These are phyloP conservation scores for Flaveria trinervia DNA, from an alignment of 129 eudicot genomes.

Conservation along the genomic window DNA sequence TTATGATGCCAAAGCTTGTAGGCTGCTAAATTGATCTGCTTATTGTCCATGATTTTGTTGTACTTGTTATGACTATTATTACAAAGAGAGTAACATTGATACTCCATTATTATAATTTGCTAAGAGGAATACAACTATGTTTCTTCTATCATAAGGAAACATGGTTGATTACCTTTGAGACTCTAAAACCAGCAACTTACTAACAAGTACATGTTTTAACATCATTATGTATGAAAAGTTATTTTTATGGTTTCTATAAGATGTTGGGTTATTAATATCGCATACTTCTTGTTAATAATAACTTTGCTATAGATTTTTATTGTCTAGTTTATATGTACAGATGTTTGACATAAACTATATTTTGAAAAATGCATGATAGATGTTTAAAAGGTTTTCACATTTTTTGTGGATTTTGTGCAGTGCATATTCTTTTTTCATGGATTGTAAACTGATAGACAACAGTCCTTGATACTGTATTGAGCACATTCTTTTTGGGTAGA, in stretches of 20 bases:
- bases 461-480: conserved; percentile 56
- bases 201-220: too few species aligned
- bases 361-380: background rate
- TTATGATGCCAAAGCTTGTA: conserved; percentile 17
- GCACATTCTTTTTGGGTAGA: conserved; percentile 48
- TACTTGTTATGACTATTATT: background rate
- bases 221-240: too few species aligned
- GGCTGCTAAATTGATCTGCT: conserved; percentile 26
- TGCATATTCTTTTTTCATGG: conserved; percentile 67
- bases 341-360: background rate
- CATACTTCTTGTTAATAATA: background rate
- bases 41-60: background rate
- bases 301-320: background rate
- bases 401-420: conserved; percentile 48
- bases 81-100: too few species aligned
- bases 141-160: too few species aligned
- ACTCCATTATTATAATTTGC: too few species aligned
- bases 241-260: too few species aligned
- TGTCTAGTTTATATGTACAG: too few species aligned
- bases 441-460: conserved; percentile 61
- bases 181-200: too few species aligned
- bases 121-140: too few species aligned
- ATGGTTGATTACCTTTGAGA: too few species aligned
- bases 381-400: conserved; percentile 18
- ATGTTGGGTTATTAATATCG: too few species aligned